Evolutionary conservation across 139 green algal genomes (phyloP).

Genomic region (Closterium sp.): DNA sequence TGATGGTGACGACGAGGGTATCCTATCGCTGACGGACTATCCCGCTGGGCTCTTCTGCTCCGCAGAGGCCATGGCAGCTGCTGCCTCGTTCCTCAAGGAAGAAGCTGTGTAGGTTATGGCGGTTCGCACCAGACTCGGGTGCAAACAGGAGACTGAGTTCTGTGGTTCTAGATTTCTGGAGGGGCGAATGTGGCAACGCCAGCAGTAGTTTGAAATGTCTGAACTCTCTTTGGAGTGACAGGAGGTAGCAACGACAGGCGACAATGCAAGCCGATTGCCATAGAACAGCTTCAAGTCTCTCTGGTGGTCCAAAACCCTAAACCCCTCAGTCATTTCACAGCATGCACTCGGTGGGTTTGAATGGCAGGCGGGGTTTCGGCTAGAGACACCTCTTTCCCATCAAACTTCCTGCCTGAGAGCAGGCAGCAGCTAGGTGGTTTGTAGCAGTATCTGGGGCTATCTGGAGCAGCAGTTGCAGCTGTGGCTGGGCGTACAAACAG

Average conservation of each 20-base stretch:
- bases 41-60: background rate
- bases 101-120: background rate
- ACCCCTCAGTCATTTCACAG: too few relatives aligned
- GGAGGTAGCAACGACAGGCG: too few relatives aligned
- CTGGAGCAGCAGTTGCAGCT: background rate
- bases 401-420: background rate
- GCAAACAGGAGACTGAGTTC: background rate
- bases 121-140: background rate
- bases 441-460: background rate
- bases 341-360: too few relatives aligned
- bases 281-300: too few relatives aligned
- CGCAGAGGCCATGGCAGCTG: background rate
- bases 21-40: background rate
- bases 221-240: background rate
- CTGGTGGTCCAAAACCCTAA: too few relatives aligned
- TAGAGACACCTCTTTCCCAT: background rate
- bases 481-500: background rate
- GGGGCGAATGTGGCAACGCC: too few relatives aligned
- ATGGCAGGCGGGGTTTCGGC: too few relatives aligned
- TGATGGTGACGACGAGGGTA: background rate
- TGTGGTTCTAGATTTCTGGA: background rate
- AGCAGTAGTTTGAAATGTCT: too few relatives aligned
- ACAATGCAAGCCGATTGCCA: background rate
- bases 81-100: background rate
- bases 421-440: background rate